Conservation (phyloP, 2,329 filamentous ascomycete species). For the Botrytis fragariae region DNA sequence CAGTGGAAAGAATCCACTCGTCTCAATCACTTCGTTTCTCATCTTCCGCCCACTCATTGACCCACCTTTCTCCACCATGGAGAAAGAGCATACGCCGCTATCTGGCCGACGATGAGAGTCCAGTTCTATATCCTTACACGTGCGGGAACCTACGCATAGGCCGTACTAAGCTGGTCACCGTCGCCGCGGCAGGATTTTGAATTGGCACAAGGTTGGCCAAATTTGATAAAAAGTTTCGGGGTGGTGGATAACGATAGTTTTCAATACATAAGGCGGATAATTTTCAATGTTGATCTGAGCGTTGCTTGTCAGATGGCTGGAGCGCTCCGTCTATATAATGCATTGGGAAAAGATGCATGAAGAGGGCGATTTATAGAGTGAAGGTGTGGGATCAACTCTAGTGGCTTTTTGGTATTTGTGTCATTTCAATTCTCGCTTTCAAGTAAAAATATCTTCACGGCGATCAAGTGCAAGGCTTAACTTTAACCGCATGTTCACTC, state of each 20-base stretch:
- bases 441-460: background rate
- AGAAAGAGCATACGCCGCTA: background rate
- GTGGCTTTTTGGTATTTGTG: background rate
- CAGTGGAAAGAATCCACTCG: background rate
- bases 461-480: background rate
- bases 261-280: too few relatives aligned
- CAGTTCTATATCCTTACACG: background rate
- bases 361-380: background rate
- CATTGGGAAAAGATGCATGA: background rate
- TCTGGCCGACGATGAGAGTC: background rate
- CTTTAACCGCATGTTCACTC: background rate
- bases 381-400: background rate
- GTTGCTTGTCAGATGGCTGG: background rate
- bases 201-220: background rate
- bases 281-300: background rate
- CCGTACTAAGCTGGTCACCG: background rate
- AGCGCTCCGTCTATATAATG: background rate
- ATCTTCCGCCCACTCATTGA: background rate
- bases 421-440: background rate
- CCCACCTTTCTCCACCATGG: background rate
- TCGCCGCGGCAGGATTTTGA: background rate
- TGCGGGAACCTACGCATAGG: background rate
- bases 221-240: background rate
- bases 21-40: too few relatives aligned
- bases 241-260: background rate